These are phyloP conservation scores for Axilococcus clingmanii DNA, from an alignment of 139 green algal species.

Conservation along the genomic window DNA sequence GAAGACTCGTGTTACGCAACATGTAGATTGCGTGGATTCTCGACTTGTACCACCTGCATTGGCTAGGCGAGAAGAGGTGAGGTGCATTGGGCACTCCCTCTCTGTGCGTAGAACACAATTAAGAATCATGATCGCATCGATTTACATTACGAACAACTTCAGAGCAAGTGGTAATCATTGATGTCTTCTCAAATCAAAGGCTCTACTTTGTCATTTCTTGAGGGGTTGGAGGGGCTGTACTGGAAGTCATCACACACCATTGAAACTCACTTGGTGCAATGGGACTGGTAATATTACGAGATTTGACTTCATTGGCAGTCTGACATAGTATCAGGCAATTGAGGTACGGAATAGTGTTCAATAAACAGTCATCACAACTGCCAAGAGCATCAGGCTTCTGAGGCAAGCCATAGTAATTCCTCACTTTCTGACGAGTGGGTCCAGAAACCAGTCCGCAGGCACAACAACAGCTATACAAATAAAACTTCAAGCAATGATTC, in stretches of 20 bases:
- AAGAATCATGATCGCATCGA: too few relatives aligned
- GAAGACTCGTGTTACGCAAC: too few relatives aligned
- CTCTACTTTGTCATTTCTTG: constrained; percentile 10
- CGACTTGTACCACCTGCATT: too few relatives aligned
- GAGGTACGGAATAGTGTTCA: constrained; percentile 4
- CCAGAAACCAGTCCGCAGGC: constrained; percentile 6
- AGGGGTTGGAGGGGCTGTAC: constrained; percentile 2
- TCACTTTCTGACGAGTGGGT: constrained; percentile 2
- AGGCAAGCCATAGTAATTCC: constrained; percentile 3
- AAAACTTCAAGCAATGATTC: constrained; percentile 7
- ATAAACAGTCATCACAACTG: constrained; percentile 1
- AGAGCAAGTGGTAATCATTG: too few relatives aligned
- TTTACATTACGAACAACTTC: too few relatives aligned
- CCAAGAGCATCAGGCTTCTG: background rate
- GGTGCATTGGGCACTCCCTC: too few relatives aligned
- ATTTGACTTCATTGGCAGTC: background rate
- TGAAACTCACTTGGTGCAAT: constrained; percentile 4
- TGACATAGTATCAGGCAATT: background rate
- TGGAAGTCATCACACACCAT: too few relatives aligned
- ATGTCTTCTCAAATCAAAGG: too few relatives aligned
- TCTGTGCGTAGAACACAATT: too few relatives aligned
- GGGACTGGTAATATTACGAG: background rate
- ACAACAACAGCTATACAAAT: constrained; percentile 3
- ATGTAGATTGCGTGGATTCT: too few relatives aligned
- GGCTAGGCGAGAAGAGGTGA: too few relatives aligned